Evolutionary conservation across 139 green algal species (phyloP).

Genomic region (Monoraphidium neglectum): DNA sequence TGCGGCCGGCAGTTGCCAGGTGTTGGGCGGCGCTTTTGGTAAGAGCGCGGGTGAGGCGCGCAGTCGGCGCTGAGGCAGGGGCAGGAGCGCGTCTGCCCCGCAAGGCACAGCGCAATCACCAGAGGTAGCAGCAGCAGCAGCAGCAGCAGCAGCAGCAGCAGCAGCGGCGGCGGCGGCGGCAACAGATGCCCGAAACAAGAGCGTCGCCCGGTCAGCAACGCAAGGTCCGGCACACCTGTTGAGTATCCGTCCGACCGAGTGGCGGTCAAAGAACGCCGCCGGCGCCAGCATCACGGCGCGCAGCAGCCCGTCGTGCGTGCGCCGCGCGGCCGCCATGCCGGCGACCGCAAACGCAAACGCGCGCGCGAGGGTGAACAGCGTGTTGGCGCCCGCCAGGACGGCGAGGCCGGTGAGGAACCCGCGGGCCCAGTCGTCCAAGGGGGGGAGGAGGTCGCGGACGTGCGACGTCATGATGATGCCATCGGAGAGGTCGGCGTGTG

Average conservation of each 20-base stretch:
- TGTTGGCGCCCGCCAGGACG: conserved; percentile 61
- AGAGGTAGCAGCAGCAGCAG: not conserved
- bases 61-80: too few species aligned
- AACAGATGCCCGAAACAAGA: too few species aligned
- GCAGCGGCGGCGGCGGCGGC: too few species aligned
- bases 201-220: too few species aligned
- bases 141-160: conserved; percentile 10
- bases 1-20: too few species aligned
- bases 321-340: conserved; percentile 63
- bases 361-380: conserved; percentile 64
- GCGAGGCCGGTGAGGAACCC: conserved; percentile 48
- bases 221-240: conserved; percentile 62
- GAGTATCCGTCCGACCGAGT: conserved; percentile 61
- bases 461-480: not conserved
- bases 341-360: conserved; percentile 84
- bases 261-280: conserved; percentile 56
- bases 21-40: too few species aligned
- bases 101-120: not conserved
- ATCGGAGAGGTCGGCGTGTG: too few species aligned
- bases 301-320: conserved; percentile 66
- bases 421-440: not conserved
- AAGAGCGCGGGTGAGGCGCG: too few species aligned
- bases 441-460: not conserved
- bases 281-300: conserved; percentile 53
- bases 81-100: not conserved